Evolutionary conservation across 306 rosid genomes (phyloP).

Genomic region (apple (Malus domestica)): DNA sequence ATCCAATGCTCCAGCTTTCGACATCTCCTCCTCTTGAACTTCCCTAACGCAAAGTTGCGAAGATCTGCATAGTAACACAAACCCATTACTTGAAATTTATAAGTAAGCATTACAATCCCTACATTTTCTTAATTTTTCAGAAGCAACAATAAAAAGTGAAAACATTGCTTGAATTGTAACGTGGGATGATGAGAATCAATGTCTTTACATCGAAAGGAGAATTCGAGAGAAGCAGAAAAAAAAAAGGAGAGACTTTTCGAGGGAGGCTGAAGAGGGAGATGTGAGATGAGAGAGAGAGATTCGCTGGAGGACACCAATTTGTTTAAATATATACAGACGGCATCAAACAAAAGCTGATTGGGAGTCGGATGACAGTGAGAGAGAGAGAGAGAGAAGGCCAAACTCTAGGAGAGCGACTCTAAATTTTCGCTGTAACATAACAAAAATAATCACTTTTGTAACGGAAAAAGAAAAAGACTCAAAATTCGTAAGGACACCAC

Average conservation of each 20-base stretch:
- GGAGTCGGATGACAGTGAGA: neutral
- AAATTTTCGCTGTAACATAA: neutral
- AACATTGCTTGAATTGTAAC: neutral
- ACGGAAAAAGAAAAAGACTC: neutral
- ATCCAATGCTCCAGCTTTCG: constrained; percentile 65
- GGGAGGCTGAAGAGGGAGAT: neutral
- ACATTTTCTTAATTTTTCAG: neutral
- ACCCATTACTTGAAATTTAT: neutral
- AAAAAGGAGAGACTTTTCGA: neutral
- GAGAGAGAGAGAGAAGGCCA: neutral
- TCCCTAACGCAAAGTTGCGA: neutral
- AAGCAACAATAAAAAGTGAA: neutral
- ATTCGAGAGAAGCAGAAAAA: neutral
- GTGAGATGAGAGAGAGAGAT: neutral
- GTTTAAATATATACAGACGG: neutral
- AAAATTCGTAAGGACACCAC: too few species aligned
- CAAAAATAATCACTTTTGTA: neutral
- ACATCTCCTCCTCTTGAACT: constrained; percentile 12
- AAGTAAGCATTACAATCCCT: neutral
- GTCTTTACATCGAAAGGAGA: constrained; percentile 1
- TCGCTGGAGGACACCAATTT: neutral
- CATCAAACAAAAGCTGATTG: neutral
- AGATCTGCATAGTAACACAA: neutral
- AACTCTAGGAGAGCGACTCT: neutral
- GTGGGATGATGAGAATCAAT: neutral